A percentile compares a stretch with the other conserved stretches of the same genome.
Conservation (phyloP, 129 eudicot species). For the Oenanthe sinensis region DNA sequence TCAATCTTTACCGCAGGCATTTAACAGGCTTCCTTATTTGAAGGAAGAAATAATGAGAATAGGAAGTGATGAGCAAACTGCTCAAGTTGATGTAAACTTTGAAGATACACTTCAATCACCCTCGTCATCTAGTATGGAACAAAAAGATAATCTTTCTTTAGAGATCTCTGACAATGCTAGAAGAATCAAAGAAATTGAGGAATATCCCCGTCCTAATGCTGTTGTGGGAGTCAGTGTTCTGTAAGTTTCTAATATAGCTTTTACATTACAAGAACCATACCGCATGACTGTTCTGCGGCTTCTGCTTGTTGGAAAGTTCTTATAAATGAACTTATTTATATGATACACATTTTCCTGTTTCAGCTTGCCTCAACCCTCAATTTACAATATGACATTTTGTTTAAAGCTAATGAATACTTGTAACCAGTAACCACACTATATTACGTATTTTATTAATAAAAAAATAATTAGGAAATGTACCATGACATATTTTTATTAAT, state of each 20-base stretch:
- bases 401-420: not conserved
- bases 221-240: conserved; percentile 92
- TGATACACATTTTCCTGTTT: not conserved
- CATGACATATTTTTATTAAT: not conserved
- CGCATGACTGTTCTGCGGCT: not conserved
- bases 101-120: conserved; percentile 21
- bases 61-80: conserved; percentile 35
- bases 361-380: not conserved
- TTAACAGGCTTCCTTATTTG: conserved; percentile 52
- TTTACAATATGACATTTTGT: not conserved
- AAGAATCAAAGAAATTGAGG: conserved; percentile 77
- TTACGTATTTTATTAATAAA: no score
- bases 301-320: not conserved
- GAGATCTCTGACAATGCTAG: conserved; percentile 18
- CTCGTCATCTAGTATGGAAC: conserved; percentile 17
- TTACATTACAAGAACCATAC: not conserved
- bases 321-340: not conserved
- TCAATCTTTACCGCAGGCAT: conserved; percentile 41
- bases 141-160: conserved; percentile 15
- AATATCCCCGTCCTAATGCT: conserved; percentile 70
- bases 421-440: not conserved
- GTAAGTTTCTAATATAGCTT: conserved; percentile 39
- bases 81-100: conserved; percentile 13
- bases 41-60: conserved; percentile 56
- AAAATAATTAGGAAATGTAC: no score